Evolutionary conservation across 164 flowering plant species (phyloP).

Genomic region (Litsea cubeba): DNA sequence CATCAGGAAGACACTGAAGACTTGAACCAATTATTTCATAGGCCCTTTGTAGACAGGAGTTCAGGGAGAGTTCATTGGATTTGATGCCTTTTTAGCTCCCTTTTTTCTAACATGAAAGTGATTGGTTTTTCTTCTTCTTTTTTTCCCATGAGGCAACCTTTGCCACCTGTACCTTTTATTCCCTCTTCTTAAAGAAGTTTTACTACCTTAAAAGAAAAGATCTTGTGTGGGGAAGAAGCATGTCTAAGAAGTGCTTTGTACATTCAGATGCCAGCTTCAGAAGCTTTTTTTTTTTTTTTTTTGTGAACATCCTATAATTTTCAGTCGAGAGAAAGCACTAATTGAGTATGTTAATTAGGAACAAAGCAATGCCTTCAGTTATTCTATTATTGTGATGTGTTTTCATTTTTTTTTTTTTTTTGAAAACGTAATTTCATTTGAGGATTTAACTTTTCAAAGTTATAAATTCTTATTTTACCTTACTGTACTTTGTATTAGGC

Average conservation of each 20-base stretch:
- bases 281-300: background rate
- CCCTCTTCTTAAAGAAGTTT: background rate
- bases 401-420: background rate
- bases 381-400: too few relatives aligned
- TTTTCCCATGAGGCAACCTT: background rate
- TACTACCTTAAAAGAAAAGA: background rate
- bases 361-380: background rate
- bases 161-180: background rate
- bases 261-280: background rate
- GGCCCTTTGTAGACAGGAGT: background rate
- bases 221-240: too few relatives aligned
- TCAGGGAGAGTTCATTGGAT: background rate
- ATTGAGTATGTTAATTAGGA: background rate
- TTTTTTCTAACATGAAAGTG: background rate
- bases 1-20: too few relatives aligned
- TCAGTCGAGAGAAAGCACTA: background rate
- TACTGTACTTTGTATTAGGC: slow-evolving; percentile 35
- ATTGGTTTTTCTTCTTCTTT: too few relatives aligned
- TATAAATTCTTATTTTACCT: background rate
- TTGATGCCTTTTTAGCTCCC: background rate
- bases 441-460: background rate
- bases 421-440: background rate
- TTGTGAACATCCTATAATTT: background rate
- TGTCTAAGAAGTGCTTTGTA: background rate
- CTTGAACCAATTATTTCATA: background rate